Base-by-base conservation (phyloP, 306 rosid species). In the Vigna reflexopilosa region DNA sequence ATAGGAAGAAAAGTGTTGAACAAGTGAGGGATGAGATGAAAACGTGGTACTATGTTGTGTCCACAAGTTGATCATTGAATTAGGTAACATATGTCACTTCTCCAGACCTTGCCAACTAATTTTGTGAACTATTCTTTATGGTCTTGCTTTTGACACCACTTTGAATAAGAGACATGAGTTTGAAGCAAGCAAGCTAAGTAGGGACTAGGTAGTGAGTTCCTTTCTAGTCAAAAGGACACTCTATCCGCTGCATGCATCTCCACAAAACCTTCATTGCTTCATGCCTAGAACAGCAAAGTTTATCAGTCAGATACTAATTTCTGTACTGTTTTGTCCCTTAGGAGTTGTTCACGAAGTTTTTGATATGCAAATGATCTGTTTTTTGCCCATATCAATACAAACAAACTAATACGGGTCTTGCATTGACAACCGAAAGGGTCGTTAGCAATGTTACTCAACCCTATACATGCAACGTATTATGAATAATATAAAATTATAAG, bases 151-250 rank as follows among this genome's bases (percentile, higher is more conserved):
- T 62, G 67, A 61, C 6, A 9, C 58, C 75, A 78, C 30, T 38
- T 84, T 64, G 72, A 87, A 83, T 70, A 80, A 65, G 87, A 83
- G 76, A 76, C 77, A 70, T 62, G 88, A 78, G 81, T 81, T 79
- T 72, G 82, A 81, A 72, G 84, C 80, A 88, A 88, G 91, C 92
- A 82, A 85, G 58, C 32, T 36, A 15, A 14, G 85, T 59, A 57
- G 72, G 84, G 78, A 85, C 79, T 56, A 79, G 81, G 69, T 75
- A 76, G 71, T 28, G 71, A 80, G 87, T 85, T 79, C 56, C 79
- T 56, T 80, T 82, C 83, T 70, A 3, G 64, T 36, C 42, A 67
- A 78, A 83, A 76, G 68, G 83, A 85, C 82, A 45, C 16, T 64
- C 77, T 78, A 89, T 62, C 86, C 58, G 68, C 87, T 72, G 36